Evolutionary conservation across 2,329 filamentous ascomycete genomes (phyloP).

Genomic region (Hysterium pulicare): DNA sequence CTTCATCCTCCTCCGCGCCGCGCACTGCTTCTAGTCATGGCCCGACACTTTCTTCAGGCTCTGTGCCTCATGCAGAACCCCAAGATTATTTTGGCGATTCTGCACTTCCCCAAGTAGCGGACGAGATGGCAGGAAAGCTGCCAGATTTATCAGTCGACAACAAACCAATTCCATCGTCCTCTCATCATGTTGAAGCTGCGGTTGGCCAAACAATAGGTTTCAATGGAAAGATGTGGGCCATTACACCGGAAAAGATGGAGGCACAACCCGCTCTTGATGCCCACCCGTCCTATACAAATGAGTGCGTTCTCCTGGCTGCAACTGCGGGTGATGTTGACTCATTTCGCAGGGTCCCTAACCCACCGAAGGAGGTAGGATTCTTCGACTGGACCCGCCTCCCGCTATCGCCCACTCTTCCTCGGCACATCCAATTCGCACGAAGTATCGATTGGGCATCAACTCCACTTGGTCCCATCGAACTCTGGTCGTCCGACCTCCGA

Average conservation of each 20-base stretch:
- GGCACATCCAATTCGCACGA: conserved; percentile 70
- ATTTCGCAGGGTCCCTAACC: conserved; percentile 29
- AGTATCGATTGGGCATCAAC: conserved; percentile 71
- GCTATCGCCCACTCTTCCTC: conserved; percentile 59
- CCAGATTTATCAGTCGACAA: conserved; percentile 7
- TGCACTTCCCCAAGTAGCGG: conserved; percentile 9
- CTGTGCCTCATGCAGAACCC: conserved; percentile 20
- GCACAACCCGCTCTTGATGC: conserved; percentile 19
- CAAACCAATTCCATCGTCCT: conserved; percentile 3
- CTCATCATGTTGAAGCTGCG: not conserved
- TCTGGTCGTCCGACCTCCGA: conserved; percentile 68
- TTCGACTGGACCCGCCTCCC: conserved; percentile 82
- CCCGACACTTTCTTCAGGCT: conserved; percentile 11
- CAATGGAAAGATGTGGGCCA: not conserved
- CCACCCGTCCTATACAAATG: conserved; percentile 32
- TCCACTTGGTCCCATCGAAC: conserved; percentile 69
- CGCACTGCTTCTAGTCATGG: conserved; percentile 10
- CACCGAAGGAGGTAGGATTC: conserved; percentile 46
- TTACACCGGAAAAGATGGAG: conserved; percentile 13
- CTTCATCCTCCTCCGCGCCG: conserved; percentile 19
- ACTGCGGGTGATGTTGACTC: conserved; percentile 39
- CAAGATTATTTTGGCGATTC: conserved; percentile 43
- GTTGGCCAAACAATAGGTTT: not conserved
- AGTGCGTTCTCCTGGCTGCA: conserved; percentile 41
- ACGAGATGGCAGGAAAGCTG: conserved; percentile 12